phyloP scores from a whole-genome alignment of 768 basidiomycete species.

The Tricholoma sp. region DNA sequence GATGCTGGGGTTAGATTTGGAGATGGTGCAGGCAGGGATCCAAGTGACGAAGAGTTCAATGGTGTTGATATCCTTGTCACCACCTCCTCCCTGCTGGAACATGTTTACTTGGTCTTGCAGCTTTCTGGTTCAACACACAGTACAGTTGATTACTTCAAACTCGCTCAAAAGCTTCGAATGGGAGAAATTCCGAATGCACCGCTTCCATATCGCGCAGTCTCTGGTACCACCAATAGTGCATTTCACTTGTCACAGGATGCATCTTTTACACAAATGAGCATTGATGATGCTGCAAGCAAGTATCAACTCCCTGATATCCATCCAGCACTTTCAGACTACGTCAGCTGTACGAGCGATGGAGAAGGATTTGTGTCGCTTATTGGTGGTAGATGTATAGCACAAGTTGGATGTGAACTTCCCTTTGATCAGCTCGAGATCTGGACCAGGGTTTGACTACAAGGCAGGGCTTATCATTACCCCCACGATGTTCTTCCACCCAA shows the following conservation, averaged over 20 bases:
- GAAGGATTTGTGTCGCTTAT: neutral
- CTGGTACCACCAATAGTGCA: neutral
- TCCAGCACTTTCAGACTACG: neutral
- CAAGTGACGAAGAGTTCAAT: neutral
- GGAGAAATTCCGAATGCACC: too few relatives aligned
- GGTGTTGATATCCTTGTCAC: neutral
- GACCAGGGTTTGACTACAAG: neutral
- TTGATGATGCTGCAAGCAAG: neutral
- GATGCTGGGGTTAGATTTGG: neutral
- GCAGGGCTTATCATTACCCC: neutral
- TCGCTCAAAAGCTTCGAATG: too few relatives aligned
- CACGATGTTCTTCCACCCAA: neutral
- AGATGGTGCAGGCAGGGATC: neutral
- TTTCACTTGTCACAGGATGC: conserved; percentile 5
- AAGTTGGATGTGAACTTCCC: conserved; percentile 9
- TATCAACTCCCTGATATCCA: conserved; percentile 8
- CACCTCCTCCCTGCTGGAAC: neutral
- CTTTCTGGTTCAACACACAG: too few relatives aligned
- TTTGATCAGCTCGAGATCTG: conserved; percentile 7
- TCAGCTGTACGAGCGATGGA: neutral
- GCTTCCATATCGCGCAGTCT: too few relatives aligned
- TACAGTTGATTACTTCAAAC: too few relatives aligned
- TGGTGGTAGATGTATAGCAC: neutral
- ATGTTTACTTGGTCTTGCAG: too few relatives aligned
- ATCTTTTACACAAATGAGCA: neutral